A percentile compares a stretch with the other conserved stretches of the same genome.
Conservation (phyloP, 208 protist genomes). For the Vickermania spadyakhi region DNA sequence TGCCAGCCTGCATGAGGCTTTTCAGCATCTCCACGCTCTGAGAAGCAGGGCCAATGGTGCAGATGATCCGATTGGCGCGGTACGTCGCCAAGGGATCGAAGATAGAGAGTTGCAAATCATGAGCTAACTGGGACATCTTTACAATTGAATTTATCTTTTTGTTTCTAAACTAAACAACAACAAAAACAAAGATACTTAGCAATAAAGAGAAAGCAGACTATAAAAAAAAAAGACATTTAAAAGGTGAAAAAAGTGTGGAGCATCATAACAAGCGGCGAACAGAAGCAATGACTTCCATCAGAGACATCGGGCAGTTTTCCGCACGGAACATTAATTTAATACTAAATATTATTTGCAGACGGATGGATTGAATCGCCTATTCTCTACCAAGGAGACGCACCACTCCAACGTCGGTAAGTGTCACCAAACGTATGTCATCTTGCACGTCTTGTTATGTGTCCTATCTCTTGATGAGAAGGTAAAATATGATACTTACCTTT, state of each 20-base stretch:
- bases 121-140: constrained; percentile 78
- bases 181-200: constrained; percentile 3
- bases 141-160: constrained; percentile 2
- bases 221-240: constrained; percentile 1
- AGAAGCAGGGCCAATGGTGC: constrained; percentile 95
- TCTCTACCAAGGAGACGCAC: no score
- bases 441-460: no score
- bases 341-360: no score
- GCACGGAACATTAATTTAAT: no score
- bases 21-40: constrained; percentile 91
- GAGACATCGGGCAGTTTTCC: no score
- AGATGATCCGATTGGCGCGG: constrained; percentile 92
- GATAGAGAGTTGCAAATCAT: constrained; percentile 84
- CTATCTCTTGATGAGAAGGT: no score
- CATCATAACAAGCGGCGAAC: no score
- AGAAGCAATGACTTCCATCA: no score
- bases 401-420: no score
- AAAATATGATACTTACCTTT: no score
- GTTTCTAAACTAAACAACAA: not conserved
- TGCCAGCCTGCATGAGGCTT: constrained; percentile 91
- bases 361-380: no score
- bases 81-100: constrained; percentile 75
- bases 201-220: not conserved
- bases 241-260: not conserved
- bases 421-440: no score